Percentiles rank a stretch among this genome's conserved stretches.
phyloP scores from a whole-genome alignment of 2,329 filamentous ascomycete genomes.

The Penicillium nordicum region DNA sequence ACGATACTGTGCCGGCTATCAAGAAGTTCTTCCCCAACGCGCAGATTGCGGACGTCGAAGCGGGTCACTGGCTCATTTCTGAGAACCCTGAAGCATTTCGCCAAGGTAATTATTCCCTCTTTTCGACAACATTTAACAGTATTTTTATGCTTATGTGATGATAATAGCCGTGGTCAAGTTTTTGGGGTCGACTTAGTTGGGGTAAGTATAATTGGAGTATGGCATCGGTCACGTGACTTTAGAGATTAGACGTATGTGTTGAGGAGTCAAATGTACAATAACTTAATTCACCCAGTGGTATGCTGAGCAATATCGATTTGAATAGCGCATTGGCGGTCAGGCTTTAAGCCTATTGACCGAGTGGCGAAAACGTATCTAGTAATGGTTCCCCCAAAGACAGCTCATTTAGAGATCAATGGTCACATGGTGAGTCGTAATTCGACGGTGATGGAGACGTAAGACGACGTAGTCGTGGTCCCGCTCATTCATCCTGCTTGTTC shows the following conservation, averaged over 20 bases:
- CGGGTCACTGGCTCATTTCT: slow-evolving; percentile 46
- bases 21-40: slow-evolving; percentile 44
- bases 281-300: not conserved
- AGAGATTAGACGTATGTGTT: not conserved
- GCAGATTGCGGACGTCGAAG: slow-evolving; percentile 40
- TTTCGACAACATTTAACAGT: not conserved
- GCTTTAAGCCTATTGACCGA: not conserved
- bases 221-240: not conserved
- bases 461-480: not conserved
- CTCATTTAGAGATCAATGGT: not conserved
- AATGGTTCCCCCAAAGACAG: not conserved
- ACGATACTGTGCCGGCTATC: slow-evolving; percentile 40
- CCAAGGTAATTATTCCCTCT: slow-evolving; percentile 28
- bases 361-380: not conserved
- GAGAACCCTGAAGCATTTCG: slow-evolving; percentile 45
- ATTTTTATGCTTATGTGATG: slow-evolving; percentile 10
- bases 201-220: slow-evolving; percentile 1
- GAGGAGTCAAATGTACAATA: not conserved
- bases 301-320: not conserved
- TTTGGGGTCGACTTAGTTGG: slow-evolving; percentile 21
- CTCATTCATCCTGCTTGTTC: slow-evolving; percentile 3
- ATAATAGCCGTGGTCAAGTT: slow-evolving; percentile 35
- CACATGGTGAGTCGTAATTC: not conserved
- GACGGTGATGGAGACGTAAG: not conserved
- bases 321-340: not conserved